These are phyloP conservation scores for Trametes punicea DNA, from an alignment of 768 basidiomycete species.

Conservation along the genomic window DNA sequence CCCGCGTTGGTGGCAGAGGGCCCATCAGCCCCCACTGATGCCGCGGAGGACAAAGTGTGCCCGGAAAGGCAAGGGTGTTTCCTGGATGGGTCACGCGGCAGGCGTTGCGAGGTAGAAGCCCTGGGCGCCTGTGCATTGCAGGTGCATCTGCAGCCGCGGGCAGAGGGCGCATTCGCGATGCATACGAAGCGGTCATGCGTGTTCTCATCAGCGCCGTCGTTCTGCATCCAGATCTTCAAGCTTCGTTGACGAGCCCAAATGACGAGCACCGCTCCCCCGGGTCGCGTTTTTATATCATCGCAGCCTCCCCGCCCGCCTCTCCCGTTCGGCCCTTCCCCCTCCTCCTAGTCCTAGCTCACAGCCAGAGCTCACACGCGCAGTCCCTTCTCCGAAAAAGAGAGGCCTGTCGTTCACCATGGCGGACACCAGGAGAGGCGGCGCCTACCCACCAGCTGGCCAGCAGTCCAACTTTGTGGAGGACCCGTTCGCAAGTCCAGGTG, in stretches of 20 bases:
- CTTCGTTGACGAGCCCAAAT: too few relatives aligned
- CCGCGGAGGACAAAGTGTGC: neutral
- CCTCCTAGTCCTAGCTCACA: neutral
- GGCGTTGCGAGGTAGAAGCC: neutral
- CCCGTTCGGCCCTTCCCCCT: neutral
- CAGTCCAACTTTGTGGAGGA: neutral
- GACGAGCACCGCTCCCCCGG: neutral
- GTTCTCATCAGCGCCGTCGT: too few relatives aligned
- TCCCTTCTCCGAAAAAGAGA: neutral
- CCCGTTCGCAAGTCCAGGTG: conserved; percentile 16
- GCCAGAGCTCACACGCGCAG: neutral
- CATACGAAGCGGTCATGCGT: too few relatives aligned
- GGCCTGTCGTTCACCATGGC: conserved; percentile 3
- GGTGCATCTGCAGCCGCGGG: conserved; percentile 7
- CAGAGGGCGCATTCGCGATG: neutral
- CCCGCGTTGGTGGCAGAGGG: conserved; percentile 1
- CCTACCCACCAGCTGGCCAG: neutral
- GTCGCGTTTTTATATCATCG: neutral
- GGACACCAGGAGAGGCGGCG: neutral
- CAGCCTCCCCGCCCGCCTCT: neutral
- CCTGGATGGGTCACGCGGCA: conserved; percentile 1
- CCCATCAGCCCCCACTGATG: conserved; percentile 8
- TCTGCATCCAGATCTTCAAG: too few relatives aligned
- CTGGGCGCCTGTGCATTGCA: neutral
- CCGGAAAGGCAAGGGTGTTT: neutral